Evolutionary conservation across 73 alveolate species (phyloP), one percentile per base, ranked within the genome.

Genomic region (Symbiodinium natans): DNA sequence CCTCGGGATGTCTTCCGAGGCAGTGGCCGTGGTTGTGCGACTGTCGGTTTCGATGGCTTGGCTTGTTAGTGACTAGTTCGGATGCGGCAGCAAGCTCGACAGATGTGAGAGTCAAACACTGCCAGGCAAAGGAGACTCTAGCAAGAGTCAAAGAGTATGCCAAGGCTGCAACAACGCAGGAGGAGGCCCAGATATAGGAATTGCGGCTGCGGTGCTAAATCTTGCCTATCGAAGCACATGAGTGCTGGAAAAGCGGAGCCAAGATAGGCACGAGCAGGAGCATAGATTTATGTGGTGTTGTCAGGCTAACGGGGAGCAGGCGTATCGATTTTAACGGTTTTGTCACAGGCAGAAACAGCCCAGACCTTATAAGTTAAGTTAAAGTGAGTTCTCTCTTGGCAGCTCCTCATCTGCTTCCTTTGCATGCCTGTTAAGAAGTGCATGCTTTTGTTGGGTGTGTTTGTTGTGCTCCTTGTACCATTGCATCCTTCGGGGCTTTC

Each of bases 111-210:
- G 63, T 48, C 63, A 10, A 10, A 10, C 23, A 48, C 29, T 27
- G 63, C 68, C 68, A 52, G 68, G 68, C 0, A 34, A 29, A 63
- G 82, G 82, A 27, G 82, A 68, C 90, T 4, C 40, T 82, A 17
- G 36, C 59, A 17, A 21, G 39, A 39, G 68, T 38, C 54, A 36
- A 82, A 52, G 90, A 82, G 0, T 38, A 10, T 25, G 90, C 90
- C 90, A 8, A 19, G 56, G 39, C 68, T 5, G 90, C 90, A 46
- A 40, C 36, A 46, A 82, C 90, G 23, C 90, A 33, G 41, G 90
- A 82, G 39, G 90, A 82, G 90, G 90, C 63, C 29, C 31, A 31
- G 33, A 31, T n/a, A 41, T 10, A 27, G 23, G 41, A 82, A 39
- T 17, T 19, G n/a, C n/a, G n/a, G n/a, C n/a, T 33, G 86, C 8